Percentiles rank a stretch among this genome's conserved stretches.
Conservation (phyloP, 495 filamentous ascomycete genomes). For the Penicillium waksmanii region DNA sequence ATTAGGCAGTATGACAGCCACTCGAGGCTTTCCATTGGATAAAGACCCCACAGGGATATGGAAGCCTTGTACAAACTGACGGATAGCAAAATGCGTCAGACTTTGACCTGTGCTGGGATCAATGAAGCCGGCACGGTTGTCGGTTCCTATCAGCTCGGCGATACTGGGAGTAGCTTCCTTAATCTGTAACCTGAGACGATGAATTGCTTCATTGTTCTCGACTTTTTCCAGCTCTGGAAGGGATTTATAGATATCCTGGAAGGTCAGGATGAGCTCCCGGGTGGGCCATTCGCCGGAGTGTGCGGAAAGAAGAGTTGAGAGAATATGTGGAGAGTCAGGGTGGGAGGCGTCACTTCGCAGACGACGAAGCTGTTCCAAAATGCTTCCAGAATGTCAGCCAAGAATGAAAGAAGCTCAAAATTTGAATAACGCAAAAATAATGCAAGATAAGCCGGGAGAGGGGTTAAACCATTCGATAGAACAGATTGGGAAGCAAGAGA, state of each 20-base stretch:
- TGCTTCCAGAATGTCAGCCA: slow-evolving; percentile 12
- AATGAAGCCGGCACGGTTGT: slow-evolving; percentile 21
- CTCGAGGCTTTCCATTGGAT: slow-evolving; percentile 21
- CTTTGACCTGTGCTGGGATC: slow-evolving; percentile 13
- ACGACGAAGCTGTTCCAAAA: slow-evolving; percentile 17
- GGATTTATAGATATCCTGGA: slow-evolving; percentile 22
- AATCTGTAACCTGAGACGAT: slow-evolving; percentile 13
- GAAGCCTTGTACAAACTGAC: slow-evolving; percentile 21
- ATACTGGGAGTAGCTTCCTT: slow-evolving; percentile 16
- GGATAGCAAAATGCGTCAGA: slow-evolving; percentile 20
- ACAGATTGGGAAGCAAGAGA: neutral
- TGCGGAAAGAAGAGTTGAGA: slow-evolving; percentile 17
- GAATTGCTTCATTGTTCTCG: slow-evolving; percentile 15
- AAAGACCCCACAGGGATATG: slow-evolving; percentile 17
- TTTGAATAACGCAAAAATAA: neutral
- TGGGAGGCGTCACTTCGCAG: slow-evolving; percentile 20
- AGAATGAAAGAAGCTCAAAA: neutral
- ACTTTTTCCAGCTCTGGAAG: slow-evolving; percentile 17
- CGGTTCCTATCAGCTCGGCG: slow-evolving; percentile 16
- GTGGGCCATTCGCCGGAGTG: slow-evolving; percentile 15
- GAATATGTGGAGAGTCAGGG: slow-evolving; percentile 11
- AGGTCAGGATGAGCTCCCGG: slow-evolving; percentile 10
- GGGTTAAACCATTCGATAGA: neutral
- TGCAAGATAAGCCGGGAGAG: neutral
- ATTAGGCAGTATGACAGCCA: slow-evolving; percentile 27